Percentiles rank a stretch among this genome's conserved stretches.
phyloP scores from a whole-genome alignment of 2,329 filamentous ascomycete genomes.

The Verticillium zaregamsianum region DNA sequence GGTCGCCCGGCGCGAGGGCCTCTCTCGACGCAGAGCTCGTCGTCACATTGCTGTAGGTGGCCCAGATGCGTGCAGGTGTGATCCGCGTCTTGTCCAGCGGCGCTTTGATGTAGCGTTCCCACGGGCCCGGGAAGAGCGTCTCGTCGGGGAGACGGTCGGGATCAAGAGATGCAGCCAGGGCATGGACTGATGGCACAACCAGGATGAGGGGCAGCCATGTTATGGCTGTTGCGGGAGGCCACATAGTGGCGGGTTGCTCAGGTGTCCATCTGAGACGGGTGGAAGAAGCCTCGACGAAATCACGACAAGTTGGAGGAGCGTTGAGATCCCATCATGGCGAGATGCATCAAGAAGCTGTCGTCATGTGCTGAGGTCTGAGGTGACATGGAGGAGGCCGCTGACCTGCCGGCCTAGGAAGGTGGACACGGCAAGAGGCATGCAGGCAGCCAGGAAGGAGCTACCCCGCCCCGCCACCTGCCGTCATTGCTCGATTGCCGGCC shows the following conservation, averaged over 20 bases:
- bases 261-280: not conserved
- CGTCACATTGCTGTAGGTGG: constrained; percentile 26
- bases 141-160: constrained; percentile 20
- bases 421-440: not conserved
- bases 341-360: not conserved
- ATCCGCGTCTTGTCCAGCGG: constrained; percentile 29
- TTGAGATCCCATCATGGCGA: not conserved
- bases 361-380: not conserved
- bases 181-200: not conserved
- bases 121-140: constrained; percentile 32
- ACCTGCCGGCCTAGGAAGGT: not conserved
- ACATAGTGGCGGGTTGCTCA: not conserved
- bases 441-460: not conserved
- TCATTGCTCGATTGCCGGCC: not conserved
- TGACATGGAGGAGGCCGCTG: not conserved
- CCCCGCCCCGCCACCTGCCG: not conserved
- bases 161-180: constrained; percentile 6
- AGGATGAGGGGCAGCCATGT: not conserved
- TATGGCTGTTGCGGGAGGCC: not conserved
- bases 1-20: constrained; percentile 7
- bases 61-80: constrained; percentile 25
- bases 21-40: constrained; percentile 10
- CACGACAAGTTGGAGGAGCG: not conserved
- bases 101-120: constrained; percentile 32
- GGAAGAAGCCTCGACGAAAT: no score